Conservation (phyloP, 1,284 basidiomycete species). For the Singerocomus inundabilis region DNA sequence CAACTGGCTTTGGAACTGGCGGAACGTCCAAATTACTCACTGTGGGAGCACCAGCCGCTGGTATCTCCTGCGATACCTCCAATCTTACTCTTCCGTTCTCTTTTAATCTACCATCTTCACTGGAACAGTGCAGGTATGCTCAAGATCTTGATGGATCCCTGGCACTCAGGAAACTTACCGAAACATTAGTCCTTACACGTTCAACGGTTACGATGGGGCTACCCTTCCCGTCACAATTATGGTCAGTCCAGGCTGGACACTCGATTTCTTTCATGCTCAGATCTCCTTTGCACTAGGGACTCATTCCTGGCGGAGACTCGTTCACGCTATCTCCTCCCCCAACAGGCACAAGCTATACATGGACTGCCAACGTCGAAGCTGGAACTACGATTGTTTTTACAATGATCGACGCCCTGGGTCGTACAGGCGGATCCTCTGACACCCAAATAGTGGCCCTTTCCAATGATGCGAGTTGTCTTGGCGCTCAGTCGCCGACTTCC, state of each 20-base stretch:
- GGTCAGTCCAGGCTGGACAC: constrained; percentile 37
- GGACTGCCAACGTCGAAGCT: constrained; percentile 56
- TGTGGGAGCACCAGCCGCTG: constrained; percentile 46
- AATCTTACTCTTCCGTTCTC: constrained; percentile 43
- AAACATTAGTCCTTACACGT: constrained; percentile 47
- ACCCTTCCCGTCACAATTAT: constrained; percentile 58
- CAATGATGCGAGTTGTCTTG: constrained; percentile 53
- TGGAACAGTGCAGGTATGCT: constrained; percentile 63
- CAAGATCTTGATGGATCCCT: not conserved
- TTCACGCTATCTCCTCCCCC: constrained; percentile 44
- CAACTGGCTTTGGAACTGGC: constrained; percentile 63
- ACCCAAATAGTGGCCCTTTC: constrained; percentile 47
- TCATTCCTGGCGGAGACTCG: constrained; percentile 61
- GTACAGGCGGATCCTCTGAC: constrained; percentile 59
- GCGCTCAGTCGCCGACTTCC: constrained; percentile 51
- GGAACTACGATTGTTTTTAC: constrained; percentile 62
- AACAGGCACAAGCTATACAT: constrained; percentile 47
- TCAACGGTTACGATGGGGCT: constrained; percentile 51
- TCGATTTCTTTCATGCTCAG: not conserved
- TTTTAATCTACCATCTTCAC: constrained; percentile 50
- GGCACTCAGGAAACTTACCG: constrained; percentile 8
- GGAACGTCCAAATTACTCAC: constrained; percentile 54
- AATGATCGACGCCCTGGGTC: constrained; percentile 56
- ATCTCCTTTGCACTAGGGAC: constrained; percentile 41
- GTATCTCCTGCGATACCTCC: constrained; percentile 52